Conservation (phyloP, 805 yeast genomes). For the Kregervanrija delftensis region DNA sequence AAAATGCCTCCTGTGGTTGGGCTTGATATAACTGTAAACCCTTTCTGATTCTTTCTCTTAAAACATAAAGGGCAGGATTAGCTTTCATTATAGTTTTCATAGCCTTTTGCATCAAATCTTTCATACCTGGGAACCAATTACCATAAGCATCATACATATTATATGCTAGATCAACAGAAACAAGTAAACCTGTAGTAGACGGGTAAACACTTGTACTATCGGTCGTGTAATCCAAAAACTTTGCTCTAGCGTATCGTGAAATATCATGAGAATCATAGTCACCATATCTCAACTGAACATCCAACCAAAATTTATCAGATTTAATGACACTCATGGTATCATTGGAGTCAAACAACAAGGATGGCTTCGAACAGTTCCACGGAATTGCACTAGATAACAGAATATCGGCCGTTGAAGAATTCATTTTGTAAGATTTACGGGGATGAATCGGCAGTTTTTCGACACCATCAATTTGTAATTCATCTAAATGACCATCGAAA, state of each 20-base stretch:
- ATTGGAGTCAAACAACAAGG: conserved; percentile 63
- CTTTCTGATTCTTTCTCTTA: conserved; percentile 89
- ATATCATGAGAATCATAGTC: conserved; percentile 98
- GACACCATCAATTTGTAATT: conserved; percentile 75
- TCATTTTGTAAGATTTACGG: conserved; percentile 94
- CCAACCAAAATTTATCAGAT: conserved; percentile 82
- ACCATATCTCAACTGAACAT: conserved; percentile 91
- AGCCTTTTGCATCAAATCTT: conserved; percentile 82
- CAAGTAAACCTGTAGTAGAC: conserved; percentile 84
- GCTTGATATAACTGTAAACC: conserved; percentile 91
- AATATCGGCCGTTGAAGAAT: conserved; percentile 90
- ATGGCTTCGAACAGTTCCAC: conserved; percentile 83
- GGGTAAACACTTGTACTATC: conserved; percentile 85
- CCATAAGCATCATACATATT: conserved; percentile 97
- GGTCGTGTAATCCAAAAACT: conserved; percentile 85
- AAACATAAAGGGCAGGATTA: conserved; percentile 85
- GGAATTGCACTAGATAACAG: conserved; percentile 64
- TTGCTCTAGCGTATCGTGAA: conserved; percentile 86
- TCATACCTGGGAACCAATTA: conserved; percentile 94
- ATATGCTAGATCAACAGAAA: conserved; percentile 89
- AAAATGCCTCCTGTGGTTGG: conserved; percentile 85
- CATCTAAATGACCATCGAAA: conserved; percentile 79
- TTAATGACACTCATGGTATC: conserved; percentile 55
- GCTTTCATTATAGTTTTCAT: conserved; percentile 92
- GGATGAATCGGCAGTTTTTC: conserved; percentile 94